Base-by-base conservation (phyloP, 208 protist genomes). In the Wallacemonas rigidus region DNA sequence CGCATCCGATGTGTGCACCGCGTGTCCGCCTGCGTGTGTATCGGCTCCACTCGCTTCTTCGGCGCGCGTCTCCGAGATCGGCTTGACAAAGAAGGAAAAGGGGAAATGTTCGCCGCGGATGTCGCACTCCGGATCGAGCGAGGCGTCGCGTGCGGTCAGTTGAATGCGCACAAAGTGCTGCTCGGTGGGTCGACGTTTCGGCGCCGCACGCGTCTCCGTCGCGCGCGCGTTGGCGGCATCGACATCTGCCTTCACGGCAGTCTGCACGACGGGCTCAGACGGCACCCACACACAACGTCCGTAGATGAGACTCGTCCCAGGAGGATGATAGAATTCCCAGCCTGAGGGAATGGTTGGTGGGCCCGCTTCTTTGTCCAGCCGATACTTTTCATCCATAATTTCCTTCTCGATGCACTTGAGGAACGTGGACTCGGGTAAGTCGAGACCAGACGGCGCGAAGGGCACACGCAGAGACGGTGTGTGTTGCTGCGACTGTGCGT, bases 401-500 rank as follows among this genome's bases (percentile, higher is more conserved):
- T 96, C 91, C 67, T 96, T 96, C 43, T 93, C 82, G 50, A 96
- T 87, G 69, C 88, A 95, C 74, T 92, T 90, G 7, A 95, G 72
- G 54, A 95, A 87, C 55, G 76, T 78, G 17, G 57, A 69, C 69
- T 92, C 86, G 0, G 91, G 86, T 63, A 91, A 75, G 17, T 89
- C 83, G 4, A 82, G 60, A 6, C 79, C 88, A 38, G 74, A 83
- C 5, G 88, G 91, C 3, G 87, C 80, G 8, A 87, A 73, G 2
- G 82, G 68, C 14, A 56, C 72, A 9, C 88, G 87, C 3, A 83
- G 72, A 14, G 86, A 80, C 26, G 87, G 70, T 1, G 69, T 38
- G 74, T 77, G 47, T 26, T 6, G 14, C 17, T 62, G 17, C 56
- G 56, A 6, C 11, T 5, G 11, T 26, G 26, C 26, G 26, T 26